Evolutionary conservation across 2,329 filamentous ascomycete genomes (phyloP).

Genomic region (Ascochyta pisi): DNA sequence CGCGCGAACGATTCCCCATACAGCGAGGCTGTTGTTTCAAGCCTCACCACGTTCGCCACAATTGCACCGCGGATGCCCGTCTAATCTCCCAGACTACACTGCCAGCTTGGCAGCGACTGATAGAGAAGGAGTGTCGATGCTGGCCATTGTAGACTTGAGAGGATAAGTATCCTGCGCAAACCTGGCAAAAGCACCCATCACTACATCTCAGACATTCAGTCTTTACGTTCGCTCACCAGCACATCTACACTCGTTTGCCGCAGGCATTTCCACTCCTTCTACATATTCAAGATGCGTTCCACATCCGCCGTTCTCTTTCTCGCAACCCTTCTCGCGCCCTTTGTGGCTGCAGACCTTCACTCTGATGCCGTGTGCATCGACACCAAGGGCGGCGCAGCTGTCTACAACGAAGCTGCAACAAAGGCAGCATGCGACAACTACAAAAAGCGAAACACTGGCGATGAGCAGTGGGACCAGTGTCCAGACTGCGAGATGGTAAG

Average conservation of each 20-base stretch:
- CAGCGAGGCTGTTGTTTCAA: constrained; percentile 18
- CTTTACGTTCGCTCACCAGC: neutral
- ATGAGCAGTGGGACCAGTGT: constrained; percentile 36
- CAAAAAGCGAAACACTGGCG: constrained; percentile 34
- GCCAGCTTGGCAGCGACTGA: constrained; percentile 4
- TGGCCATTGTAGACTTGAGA: neutral
- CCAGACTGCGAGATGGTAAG: constrained; percentile 38
- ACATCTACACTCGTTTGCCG: neutral
- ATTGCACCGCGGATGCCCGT: constrained; percentile 10
- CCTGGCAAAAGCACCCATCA: constrained; percentile 2
- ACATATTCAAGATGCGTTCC: constrained; percentile 28
- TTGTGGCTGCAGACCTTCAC: constrained; percentile 32
- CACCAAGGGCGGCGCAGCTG: constrained; percentile 21
- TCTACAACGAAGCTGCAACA: constrained; percentile 37
- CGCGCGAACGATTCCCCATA: constrained; percentile 9
- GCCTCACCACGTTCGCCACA: constrained; percentile 17
- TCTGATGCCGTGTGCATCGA: constrained; percentile 29
- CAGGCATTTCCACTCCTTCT: constrained; percentile 4
- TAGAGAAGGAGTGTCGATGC: neutral
- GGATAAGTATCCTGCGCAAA: constrained; percentile 9
- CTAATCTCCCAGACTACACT: constrained; percentile 6
- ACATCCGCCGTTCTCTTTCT: constrained; percentile 21
- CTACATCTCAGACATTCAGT: neutral
- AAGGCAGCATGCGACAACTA: constrained; percentile 29
- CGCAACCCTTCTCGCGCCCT: constrained; percentile 17